A percentile compares a stretch with the other conserved stretches of the same genome.
Conservation (phyloP, 768 basidiomycete species). For the Lactarius akahatsu region DNA sequence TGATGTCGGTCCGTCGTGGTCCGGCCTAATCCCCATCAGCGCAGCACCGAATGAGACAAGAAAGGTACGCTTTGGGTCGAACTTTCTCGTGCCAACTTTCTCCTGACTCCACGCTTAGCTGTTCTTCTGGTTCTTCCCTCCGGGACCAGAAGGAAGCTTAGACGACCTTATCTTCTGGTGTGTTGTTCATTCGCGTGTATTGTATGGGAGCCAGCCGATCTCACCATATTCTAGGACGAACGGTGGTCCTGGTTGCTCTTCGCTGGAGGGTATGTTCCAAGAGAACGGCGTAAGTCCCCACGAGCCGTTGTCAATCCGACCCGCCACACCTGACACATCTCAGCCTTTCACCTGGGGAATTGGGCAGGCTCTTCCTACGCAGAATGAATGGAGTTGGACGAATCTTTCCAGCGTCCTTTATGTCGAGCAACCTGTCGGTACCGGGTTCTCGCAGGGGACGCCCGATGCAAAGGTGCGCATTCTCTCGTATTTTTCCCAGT, state of each 20-base stretch:
- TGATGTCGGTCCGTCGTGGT: constrained; percentile 74
- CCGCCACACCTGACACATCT: background rate
- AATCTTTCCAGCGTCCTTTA: constrained; percentile 73
- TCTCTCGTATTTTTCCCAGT: background rate
- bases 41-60: constrained; percentile 58
- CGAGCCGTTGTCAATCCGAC: background rate
- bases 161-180: constrained; percentile 79
- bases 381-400: constrained; percentile 74
- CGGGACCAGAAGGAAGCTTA: constrained; percentile 65
- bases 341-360: constrained; percentile 68
- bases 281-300: constrained; percentile 66
- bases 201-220: background rate
- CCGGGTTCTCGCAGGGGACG: constrained; percentile 70
- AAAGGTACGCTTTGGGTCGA: constrained; percentile 45
- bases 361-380: constrained; percentile 63
- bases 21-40: constrained; percentile 73
- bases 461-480: constrained; percentile 50
- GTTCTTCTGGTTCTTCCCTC: constrained; percentile 86
- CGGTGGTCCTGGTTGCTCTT: constrained; percentile 79
- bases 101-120: constrained; percentile 42
- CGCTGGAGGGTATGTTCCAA: constrained; percentile 67
- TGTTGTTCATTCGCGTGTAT: constrained; percentile 29
- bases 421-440: constrained; percentile 80
- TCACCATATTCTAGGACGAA: constrained; percentile 54
- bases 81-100: background rate